Evolutionary conservation across 2,329 filamentous ascomycete genomes (phyloP), one percentile per base, ranked within the genome.

Genomic region (Pseudogymnoascus sp.): DNA sequence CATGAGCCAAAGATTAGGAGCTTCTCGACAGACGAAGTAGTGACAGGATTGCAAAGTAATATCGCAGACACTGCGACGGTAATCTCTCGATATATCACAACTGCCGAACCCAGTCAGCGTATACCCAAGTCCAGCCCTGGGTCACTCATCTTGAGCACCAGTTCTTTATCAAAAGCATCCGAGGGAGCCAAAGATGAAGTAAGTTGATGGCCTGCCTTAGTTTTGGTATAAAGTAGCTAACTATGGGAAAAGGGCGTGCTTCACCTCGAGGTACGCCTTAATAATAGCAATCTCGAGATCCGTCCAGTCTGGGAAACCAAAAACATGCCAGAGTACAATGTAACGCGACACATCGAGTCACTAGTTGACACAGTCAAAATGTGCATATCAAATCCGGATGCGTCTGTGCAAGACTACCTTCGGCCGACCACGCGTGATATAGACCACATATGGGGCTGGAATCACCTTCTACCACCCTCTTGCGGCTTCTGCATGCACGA

Each of bases 371-470:
- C 72, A 1, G 65, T 82, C 61, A 68, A 70, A 57, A 62, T 73
- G 15, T 76, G 73, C 64, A 64, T 77, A 21, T 66, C 70, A 10
- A 71, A 69, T 35, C 71, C 71, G 1, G 63, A 69, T 0, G 62
- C 65, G 4, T 64, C 74, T 3, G 68, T 80, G 15, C 66, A 74
- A 64, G 66, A 73, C 15, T 71, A 68, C 44, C 67, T 78, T 38
- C 67, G 68, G 1, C 75, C 75, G 9, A 71, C 69, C 64, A 6
- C 68, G 72, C 71, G 70, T n/a, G 79, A 82, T 63, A 68, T 80
- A 3, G 68, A 76, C 15, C 71, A 78, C 21, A 75, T 82, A 47
- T 82, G 80, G 80, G 69, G 69, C 3, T 80, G 79, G 78, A 82
- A 81, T 53, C 71, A 77, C 28, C 65, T 73, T 2, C 65, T 82